phyloP scores from a whole-genome alignment of 2,329 filamentous ascomycete species.

The Stagonosporopsis chrysanthemi region DNA sequence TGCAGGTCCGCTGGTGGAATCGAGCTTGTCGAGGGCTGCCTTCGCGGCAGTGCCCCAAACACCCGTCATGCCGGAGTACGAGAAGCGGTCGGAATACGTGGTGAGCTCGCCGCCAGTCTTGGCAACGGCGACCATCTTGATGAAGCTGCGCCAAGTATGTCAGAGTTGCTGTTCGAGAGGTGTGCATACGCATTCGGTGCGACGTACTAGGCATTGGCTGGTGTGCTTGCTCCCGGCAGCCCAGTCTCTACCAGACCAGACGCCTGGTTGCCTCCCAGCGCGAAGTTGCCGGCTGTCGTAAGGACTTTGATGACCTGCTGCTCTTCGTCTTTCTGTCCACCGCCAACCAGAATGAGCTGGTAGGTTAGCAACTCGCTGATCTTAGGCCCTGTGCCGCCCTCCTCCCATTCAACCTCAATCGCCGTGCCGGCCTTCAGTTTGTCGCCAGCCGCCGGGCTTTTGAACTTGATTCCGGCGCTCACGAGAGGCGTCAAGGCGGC shows the following conservation, averaged over 20 bases:
- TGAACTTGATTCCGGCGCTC: constrained; percentile 63
- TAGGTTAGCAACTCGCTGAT: constrained; percentile 62
- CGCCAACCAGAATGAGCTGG: constrained; percentile 66
- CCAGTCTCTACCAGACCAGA: constrained; percentile 37
- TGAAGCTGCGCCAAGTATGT: constrained; percentile 32
- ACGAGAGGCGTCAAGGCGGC: constrained; percentile 52
- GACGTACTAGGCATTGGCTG: constrained; percentile 65
- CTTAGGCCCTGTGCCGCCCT: constrained; percentile 59
- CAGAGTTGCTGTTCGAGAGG: constrained; percentile 8
- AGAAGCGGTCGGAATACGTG: constrained; percentile 70
- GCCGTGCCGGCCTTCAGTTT: constrained; percentile 58
- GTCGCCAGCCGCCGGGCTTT: constrained; percentile 60
- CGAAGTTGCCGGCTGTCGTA: constrained; percentile 54
- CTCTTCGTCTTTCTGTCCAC: constrained; percentile 51
- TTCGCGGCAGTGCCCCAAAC: constrained; percentile 57
- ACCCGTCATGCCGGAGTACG: constrained; percentile 70
- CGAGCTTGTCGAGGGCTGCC: constrained; percentile 47
- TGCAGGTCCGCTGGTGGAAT: constrained; percentile 40
- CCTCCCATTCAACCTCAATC: constrained; percentile 65
- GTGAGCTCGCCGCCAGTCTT: constrained; percentile 63
- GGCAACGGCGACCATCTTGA: constrained; percentile 62
- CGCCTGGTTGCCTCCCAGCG: constrained; percentile 53
- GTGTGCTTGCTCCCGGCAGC: constrained; percentile 36
- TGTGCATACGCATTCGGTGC: neutral
- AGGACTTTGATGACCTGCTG: constrained; percentile 39